Evolutionary conservation across 345 rosid species (phyloP), one percentile per base, ranked within the genome.

Genomic region (Theobroma cacao): DNA sequence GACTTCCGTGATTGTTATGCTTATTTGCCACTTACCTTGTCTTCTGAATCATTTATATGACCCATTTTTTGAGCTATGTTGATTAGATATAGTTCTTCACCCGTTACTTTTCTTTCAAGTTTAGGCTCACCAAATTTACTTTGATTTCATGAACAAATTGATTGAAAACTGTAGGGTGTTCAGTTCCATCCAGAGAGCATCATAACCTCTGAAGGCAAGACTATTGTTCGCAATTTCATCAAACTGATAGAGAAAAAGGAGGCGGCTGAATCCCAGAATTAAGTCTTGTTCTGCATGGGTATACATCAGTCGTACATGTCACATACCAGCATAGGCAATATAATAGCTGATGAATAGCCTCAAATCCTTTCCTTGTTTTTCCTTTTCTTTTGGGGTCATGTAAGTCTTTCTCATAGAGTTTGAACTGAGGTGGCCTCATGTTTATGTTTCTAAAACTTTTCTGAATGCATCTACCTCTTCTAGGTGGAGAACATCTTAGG

Each of bases 111-210:
- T 63, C 24, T 38, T 36, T 41, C n/a, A 30, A 13, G 52, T 40
- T 45, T 45, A 41, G 18, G 28, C 72, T 26, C 22, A 47, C 17
- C 11, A 69, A 26, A 30, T 30, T 4, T 22, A 52, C 1, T 0
- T 34, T 67, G 12, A 41, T 67, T 31, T 50, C 28, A 55, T 34
- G 2, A 24, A n/a, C 17, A 38, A 60, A 50, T 62, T 56, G 50
- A 47, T 38, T 77, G 55, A n/a, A 74, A 55, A 48, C 50, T 79
- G 81, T 90, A 97, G 98, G 98, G 99, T 17, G 99, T 94, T 31
- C 98, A 93, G 67, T 94, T 97, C 85, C 98, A 94, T 88, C 99
- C 98, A 0, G 98, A 94, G 72, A 94, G 99, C 90, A 97, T 97
- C 74, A 91, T 97, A 82, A 92, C 96, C 59, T 62, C 79, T 0